A percentile compares a stretch with the other conserved stretches of the same genome.
Conservation (phyloP, 495 filamentous ascomycete species). For the Choiromyces venosus region DNA sequence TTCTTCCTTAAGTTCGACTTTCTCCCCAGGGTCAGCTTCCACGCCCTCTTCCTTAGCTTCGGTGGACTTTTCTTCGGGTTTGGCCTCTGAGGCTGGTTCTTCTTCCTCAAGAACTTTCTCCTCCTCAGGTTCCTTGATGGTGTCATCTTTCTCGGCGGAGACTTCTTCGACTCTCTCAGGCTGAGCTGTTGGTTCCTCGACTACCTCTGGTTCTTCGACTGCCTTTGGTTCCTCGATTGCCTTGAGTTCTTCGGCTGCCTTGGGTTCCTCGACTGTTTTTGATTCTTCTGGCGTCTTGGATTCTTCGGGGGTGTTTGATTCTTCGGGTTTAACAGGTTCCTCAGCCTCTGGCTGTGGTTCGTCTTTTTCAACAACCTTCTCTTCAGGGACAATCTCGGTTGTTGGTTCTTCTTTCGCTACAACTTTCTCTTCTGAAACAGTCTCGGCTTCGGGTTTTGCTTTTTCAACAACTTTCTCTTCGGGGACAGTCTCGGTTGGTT, state of each 20-base stretch:
- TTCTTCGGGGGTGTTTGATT: neutral
- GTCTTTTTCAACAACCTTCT: conserved; percentile 4
- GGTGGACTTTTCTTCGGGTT: conserved; percentile 15
- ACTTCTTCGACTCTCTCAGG: neutral
- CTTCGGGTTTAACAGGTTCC: too few species aligned
- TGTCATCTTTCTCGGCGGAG: neutral
- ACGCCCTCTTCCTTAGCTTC: conserved; percentile 12
- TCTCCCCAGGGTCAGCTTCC: conserved; percentile 17
- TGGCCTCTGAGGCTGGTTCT: conserved; percentile 1
- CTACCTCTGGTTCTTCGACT: neutral
- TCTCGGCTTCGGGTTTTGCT: conserved; percentile 15
- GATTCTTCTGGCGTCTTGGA: neutral
- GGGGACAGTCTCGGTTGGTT: too few species aligned
- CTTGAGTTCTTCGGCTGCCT: neutral
- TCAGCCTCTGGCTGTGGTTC: neutral
- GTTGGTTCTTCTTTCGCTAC: neutral
- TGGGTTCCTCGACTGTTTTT: neutral
- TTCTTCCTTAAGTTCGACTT: neutral
- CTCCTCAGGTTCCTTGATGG: conserved; percentile 11
- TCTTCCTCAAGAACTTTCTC: conserved; percentile 18
- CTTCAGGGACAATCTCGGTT: neutral
- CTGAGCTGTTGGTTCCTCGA: neutral
- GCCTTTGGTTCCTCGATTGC: neutral
- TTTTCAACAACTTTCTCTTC: neutral
- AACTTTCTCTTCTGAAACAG: conserved; percentile 3